phyloP scores from a whole-genome alignment of 805 yeast species.

The Spathaspora girioi region DNA sequence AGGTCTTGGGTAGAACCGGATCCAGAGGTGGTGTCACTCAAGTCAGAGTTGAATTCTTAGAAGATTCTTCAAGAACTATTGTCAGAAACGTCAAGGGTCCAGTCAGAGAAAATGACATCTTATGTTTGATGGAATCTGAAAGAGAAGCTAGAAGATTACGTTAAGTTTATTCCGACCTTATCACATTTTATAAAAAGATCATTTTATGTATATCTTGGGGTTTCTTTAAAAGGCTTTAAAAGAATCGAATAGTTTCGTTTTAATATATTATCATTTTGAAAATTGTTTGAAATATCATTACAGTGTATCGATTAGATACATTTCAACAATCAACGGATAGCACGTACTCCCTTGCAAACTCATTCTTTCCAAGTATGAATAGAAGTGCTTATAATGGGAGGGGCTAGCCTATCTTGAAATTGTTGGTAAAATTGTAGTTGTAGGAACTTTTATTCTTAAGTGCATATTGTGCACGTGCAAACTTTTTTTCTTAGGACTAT shows the following conservation, averaged over 20 bases:
- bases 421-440: neutral
- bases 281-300: neutral
- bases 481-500: neutral
- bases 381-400: neutral
- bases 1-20: constrained; percentile 99
- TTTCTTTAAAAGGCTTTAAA: neutral
- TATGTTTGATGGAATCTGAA: constrained; percentile 99
- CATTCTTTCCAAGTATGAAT: neutral
- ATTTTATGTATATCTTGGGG: neutral
- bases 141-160: constrained; percentile 59
- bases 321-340: neutral
- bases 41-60: constrained; percentile 48
- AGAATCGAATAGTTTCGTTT: constrained; percentile 59
- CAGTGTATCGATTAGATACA: neutral
- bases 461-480: neutral
- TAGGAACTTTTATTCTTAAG: neutral
- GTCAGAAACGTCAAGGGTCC: constrained; percentile 51
- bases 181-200: neutral
- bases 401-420: neutral
- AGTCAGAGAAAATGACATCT: constrained; percentile 75
- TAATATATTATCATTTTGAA: neutral
- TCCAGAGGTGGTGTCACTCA: constrained; percentile 92
- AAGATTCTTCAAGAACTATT: constrained; percentile 45
- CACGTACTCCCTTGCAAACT: neutral
- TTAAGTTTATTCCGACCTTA: constrained; percentile 1